Base-by-base conservation (phyloP, 192 early-diverging fungal genomes). In the Martensiomyces pterosporus region DNA sequence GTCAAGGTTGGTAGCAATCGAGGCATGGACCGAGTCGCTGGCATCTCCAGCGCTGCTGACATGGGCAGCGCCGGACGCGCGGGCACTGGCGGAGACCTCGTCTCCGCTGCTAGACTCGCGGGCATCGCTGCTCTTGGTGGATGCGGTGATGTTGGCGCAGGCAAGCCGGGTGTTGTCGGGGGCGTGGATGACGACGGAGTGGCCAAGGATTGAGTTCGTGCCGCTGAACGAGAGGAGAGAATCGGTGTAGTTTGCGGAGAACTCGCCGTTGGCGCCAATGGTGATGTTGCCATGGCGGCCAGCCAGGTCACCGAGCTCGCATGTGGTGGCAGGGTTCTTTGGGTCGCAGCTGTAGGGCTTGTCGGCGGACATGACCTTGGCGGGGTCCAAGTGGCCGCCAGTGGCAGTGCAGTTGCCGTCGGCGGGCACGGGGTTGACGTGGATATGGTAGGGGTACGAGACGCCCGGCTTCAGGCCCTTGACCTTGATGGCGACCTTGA, bases 111-210 rank as follows among this genome's bases (percentile, higher is more conserved):
- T n/a, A n/a, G n/a, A n/a, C n/a, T n/a, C n/a, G n/a, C n/a, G n/a
- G n/a, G n/a, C n/a, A n/a, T n/a, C n/a, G n/a, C n/a, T n/a, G n/a
- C n/a, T n/a, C n/a, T n/a, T n/a, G n/a, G n/a, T 32, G 29, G 29
- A 5, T 12, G 12, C 29, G 12, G 12, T 49, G 24, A 83, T 75
- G 60, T 83, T 67, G 17, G 56, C 77, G 56, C 81, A 83, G 10
- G 75, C 81, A 50, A 80, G 36, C 10, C 81, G 81, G 37, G 60
- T 53, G 29, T 55, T 65, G 55, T 72, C 64, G 47, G 60, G 23
- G 37, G 57, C 64, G 56, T 82, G 81, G 34, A 82, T 76, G 23
- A 82, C 81, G 43, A 82, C 47, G 1, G 81, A 80, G 51, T 74
- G 78, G 24, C 73, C 81, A 26, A 77, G 32, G 45, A 83, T 59